phyloP scores from a whole-genome alignment of 129 eudicot genomes.

The Dittrichia graveolens region DNA sequence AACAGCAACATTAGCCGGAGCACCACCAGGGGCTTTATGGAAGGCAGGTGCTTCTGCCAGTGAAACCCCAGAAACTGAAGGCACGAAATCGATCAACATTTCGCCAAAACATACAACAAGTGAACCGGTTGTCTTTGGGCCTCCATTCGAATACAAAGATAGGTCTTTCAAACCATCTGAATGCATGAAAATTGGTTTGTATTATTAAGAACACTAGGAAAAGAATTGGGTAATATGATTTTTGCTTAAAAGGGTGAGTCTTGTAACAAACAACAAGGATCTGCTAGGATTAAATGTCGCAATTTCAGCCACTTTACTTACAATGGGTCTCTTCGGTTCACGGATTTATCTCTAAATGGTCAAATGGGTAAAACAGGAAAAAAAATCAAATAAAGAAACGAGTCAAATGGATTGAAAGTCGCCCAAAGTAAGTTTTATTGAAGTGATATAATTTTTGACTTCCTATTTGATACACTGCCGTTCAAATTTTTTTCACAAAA shows the following conservation, averaged over 20 bases:
- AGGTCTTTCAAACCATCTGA: slow-evolving; percentile 27
- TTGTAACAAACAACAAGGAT: neutral
- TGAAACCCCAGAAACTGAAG: slow-evolving; percentile 76
- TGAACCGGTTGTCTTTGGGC: slow-evolving; percentile 13
- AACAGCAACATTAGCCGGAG: slow-evolving; percentile 97
- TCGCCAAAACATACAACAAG: slow-evolving; percentile 72
- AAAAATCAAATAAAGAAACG: neutral
- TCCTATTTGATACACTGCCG: neutral
- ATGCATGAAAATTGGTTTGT: slow-evolving; percentile 8
- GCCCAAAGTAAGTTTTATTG: neutral
- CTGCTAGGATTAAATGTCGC: neutral
- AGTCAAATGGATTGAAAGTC: neutral
- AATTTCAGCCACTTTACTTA: neutral
- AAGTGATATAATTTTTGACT: neutral
- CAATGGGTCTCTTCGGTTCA: neutral
- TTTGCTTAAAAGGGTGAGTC: neutral
- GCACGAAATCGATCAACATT: slow-evolving; percentile 89
- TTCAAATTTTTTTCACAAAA: slow-evolving; percentile 2
- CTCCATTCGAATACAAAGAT: slow-evolving; percentile 35
- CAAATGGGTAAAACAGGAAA: neutral
- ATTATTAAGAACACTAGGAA: slow-evolving; percentile 5
- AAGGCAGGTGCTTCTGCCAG: slow-evolving; percentile 90
- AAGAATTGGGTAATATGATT: neutral
- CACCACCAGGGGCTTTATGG: slow-evolving; percentile 90
- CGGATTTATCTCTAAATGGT: neutral